Base-by-base conservation (phyloP, 306 rosid species). In the Parietaria judaica region DNA sequence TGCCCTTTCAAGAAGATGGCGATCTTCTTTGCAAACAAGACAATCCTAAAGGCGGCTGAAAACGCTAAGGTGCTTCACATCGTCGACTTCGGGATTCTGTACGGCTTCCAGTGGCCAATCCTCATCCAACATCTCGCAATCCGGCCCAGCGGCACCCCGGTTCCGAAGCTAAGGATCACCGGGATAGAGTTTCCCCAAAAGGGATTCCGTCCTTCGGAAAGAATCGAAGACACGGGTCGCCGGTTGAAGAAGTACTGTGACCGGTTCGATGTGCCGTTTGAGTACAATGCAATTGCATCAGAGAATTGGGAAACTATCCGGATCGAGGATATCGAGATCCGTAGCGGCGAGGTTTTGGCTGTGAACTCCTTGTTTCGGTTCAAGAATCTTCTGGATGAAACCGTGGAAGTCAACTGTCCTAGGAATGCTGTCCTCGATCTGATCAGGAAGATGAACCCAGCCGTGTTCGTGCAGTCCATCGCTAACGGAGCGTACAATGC, bases 161-260 rank as follows among this genome's bases (percentile, higher is more conserved):
- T 73, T 54, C 76, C 76, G 23, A 70, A 74, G 71, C 71, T 78
- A 45, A 70, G 79, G 9, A 74, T 78, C 59, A 89, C 97, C 0
- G 97, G 91, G 61, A 86, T 89, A 58, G 97, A 89, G 56, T 43
- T 78, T 78, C 97, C 97, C 15, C 92, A 80, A 60, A 71, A 78
- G 3, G 95, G 97, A n/a, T 89, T 89, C 66, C 84, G 92, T n/a
- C 97, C 97, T 0, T 58, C 84, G 1, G 86, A 81, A 38, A 70
- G 87, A 63, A 73, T 84, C 7, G 87, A 80, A 74, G 97, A 89
- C 67, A 89, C 87, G 3, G 97, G 97, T 4, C 81, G 80, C 14
- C 95, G 86, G 59, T 70, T 89, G 39, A 81, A 72, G 36, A 86
- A 65, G 41, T 86, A 89, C 68, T 89, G 95, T 41, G 31, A 77